These are phyloP conservation scores for Boletus sensibilis DNA, from an alignment of 768 basidiomycete species.

Conservation along the genomic window DNA sequence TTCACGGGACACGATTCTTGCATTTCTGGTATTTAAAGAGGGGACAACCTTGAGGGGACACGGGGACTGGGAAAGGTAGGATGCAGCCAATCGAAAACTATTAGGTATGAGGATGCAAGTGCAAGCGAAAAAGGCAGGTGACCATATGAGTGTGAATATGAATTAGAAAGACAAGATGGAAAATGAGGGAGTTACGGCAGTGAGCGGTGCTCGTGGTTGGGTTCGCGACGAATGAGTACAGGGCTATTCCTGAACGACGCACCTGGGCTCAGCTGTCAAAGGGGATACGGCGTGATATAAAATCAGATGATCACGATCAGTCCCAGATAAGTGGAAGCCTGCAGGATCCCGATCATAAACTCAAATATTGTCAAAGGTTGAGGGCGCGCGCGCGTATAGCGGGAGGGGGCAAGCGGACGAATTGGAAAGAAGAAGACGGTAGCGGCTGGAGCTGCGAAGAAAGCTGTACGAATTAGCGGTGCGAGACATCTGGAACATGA, in stretches of 20 bases:
- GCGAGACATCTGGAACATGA: conserved; percentile 11
- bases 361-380: not conserved
- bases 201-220: not conserved
- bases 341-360: not conserved
- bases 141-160: not conserved
- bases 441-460: not conserved
- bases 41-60: too few species aligned
- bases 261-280: not conserved
- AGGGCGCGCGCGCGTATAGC: not conserved
- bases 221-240: not conserved
- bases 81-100: not conserved
- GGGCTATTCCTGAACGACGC: conserved; percentile 5
- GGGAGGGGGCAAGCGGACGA: not conserved
- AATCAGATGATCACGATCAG: not conserved
- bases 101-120: not conserved
- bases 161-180: not conserved
- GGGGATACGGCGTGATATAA: not conserved
- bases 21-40: too few species aligned
- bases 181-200: not conserved
- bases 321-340: not conserved
- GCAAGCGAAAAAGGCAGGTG: not conserved
- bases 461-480: conserved; percentile 8
- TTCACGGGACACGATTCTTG: not conserved
- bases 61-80: too few species aligned
- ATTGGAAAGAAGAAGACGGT: conserved; percentile 5